Base-by-base conservation (phyloP, 2,329 filamentous ascomycete genomes). In the Alternaria solani region DNA sequence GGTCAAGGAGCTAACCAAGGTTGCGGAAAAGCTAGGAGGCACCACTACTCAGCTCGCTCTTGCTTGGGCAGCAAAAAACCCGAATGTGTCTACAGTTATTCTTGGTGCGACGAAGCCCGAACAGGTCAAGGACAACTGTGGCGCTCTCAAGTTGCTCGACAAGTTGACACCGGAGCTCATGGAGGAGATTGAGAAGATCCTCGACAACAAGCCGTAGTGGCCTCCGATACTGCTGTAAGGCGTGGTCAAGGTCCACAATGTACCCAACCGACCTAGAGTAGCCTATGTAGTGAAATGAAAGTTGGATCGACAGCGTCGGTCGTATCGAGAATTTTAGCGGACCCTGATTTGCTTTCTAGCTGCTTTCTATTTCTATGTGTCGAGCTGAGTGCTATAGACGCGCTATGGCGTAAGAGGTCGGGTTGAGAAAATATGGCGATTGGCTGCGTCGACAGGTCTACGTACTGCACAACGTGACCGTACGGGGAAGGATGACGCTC, bases 11-110 rank as follows among this genome's bases (percentile, higher is more conserved):
- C 74, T 85, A 44, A 82, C 81, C n/a, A 76, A 79, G 63, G 75
- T 85, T 53, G 83, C 83, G 7, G 82, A 85, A 71, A 80, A 76
- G 71, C 76, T 85, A 2, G 83, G 80, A 56, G 82, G 78, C 59
- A 83, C 73, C 32, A 80, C 78, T 8, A 75, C 83, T 4, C 84
- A 86, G 59, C 80, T 89, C 7, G 81, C 85, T n/a, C 78, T 88
- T 34, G 87, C 86, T 1, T 89, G 87, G 86, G 80, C 79, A 48
- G 79, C 86, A 28, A 87, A 85, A 78, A 88, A 89, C 72, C 79
- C 81, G 32, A 84, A 88, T 59, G 86, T 88, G 53, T 81, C 77
- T 65, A 85, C 83, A 1, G 84, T 87, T 67, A 87, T 87, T 53
- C 80, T 86, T 8, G 85, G 86, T 43, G 82, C 82, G 4, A 83